phyloP scores from a whole-genome alignment of 768 basidiomycete species.

The Tricholoma hemisulphureum region DNA sequence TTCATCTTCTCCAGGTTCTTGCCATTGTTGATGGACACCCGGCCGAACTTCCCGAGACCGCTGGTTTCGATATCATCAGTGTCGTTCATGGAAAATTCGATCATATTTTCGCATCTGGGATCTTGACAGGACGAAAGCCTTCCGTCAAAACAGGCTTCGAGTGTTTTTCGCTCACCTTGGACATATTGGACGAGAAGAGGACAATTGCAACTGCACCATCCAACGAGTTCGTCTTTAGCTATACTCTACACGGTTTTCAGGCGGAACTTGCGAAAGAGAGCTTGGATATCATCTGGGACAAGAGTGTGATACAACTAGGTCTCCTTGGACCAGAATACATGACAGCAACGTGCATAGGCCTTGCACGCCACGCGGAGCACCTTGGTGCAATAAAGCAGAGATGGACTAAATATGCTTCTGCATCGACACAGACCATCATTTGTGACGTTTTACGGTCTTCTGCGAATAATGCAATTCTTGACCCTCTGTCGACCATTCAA shows the following conservation, averaged over 20 bases:
- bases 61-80: conserved; percentile 32
- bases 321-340: conserved; percentile 44
- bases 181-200: conserved; percentile 33
- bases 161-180: conserved; percentile 21
- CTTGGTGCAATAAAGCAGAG: conserved; percentile 24
- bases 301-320: conserved; percentile 29
- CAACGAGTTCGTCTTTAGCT: conserved; percentile 27
- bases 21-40: conserved; percentile 33
- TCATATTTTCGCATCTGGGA: conserved; percentile 22
- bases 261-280: conserved; percentile 4
- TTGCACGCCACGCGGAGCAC: conserved; percentile 24
- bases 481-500: conserved; percentile 80
- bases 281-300: conserved; percentile 17
- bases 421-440: conserved; percentile 40
- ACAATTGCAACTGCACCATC: conserved; percentile 21
- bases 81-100: conserved; percentile 22
- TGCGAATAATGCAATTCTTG: conserved; percentile 51
- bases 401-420: conserved; percentile 28
- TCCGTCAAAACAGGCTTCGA: conserved; percentile 22
- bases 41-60: conserved; percentile 23
- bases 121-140: conserved; percentile 14
- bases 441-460: conserved; percentile 51
- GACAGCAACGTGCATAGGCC: conserved; percentile 31
- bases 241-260: conserved; percentile 13
- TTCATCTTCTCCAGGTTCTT: conserved; percentile 51